phyloP scores from a whole-genome alignment of 306 rosid genomes.

The Sphenostylis stenocarpa region DNA sequence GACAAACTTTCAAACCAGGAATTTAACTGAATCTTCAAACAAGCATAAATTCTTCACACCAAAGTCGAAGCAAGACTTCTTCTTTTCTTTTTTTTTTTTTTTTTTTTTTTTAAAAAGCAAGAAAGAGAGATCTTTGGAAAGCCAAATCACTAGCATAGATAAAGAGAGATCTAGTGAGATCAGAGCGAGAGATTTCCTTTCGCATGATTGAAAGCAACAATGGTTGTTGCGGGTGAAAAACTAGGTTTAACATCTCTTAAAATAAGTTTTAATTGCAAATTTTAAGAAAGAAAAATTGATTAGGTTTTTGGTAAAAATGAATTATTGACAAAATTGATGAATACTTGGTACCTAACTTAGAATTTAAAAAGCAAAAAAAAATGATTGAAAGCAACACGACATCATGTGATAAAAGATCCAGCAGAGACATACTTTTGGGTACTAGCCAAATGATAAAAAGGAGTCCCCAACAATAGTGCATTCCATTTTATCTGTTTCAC shows the following conservation, averaged over 20 bases:
- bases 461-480: conserved; percentile 16
- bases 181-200: not conserved
- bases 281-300: not conserved
- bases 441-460: conserved; percentile 16
- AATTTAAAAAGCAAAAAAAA: not conserved
- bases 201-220: conserved; percentile 25
- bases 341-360: no score
- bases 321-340: no score
- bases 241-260: not conserved
- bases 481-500: conserved; percentile 32
- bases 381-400: not conserved
- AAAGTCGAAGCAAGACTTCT: not conserved
- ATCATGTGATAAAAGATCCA: conserved; percentile 9
- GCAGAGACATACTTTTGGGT: not conserved
- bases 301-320: not conserved
- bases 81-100: not conserved
- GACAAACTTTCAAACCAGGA: conserved; percentile 24
- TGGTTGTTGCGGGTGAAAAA: not conserved
- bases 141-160: conserved; percentile 5
- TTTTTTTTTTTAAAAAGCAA: not conserved
- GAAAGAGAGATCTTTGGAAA: not conserved
- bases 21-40: not conserved
- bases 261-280: not conserved
- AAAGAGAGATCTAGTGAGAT: conserved; percentile 2
- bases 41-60: not conserved